Conservation (phyloP, 208 protist species). For the Trypanosomatidae sp. region DNA sequence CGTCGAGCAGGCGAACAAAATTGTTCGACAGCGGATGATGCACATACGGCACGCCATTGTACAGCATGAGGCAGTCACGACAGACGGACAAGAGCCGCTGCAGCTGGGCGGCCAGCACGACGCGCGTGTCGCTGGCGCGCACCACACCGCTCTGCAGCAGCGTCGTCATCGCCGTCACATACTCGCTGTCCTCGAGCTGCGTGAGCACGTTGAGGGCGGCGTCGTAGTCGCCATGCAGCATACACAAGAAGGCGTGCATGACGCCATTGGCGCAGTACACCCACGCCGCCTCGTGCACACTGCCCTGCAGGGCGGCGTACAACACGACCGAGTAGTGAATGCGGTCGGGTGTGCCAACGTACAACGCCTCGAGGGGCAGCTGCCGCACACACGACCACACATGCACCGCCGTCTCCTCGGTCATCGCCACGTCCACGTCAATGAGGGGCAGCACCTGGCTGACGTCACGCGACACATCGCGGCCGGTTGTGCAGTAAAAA, state of each 20-base stretch:
- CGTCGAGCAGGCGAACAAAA: too few species aligned
- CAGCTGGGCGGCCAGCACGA: too few species aligned
- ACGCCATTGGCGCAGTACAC: conserved; percentile 5
- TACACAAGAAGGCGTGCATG: conserved; percentile 14
- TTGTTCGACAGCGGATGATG: too few species aligned
- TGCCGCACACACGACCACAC: conserved; percentile 12
- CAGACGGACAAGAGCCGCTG: too few species aligned
- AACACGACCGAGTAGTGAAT: not conserved
- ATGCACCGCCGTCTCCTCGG: conserved; percentile 22
- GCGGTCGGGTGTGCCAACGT: not conserved
- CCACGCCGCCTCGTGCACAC: conserved; percentile 9
- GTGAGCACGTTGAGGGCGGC: conserved; percentile 11
- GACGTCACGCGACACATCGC: conserved; percentile 11
- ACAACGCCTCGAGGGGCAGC: conserved; percentile 14
- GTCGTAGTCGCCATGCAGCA: conserved; percentile 19
- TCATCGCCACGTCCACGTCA: conserved; percentile 13
- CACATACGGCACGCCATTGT: too few species aligned
- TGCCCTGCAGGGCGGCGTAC: not conserved
- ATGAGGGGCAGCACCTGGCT: conserved; percentile 8
- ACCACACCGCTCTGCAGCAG: conserved; percentile 4
- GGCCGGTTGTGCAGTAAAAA: conserved; percentile 10
- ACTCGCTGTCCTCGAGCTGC: conserved; percentile 4
- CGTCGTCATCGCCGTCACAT: conserved; percentile 3
- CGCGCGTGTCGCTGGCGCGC: conserved; percentile 4
- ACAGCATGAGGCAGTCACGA: too few species aligned